Conservation (phyloP, 2,329 filamentous ascomycete species). For the Fusarium sulawesiense region DNA sequence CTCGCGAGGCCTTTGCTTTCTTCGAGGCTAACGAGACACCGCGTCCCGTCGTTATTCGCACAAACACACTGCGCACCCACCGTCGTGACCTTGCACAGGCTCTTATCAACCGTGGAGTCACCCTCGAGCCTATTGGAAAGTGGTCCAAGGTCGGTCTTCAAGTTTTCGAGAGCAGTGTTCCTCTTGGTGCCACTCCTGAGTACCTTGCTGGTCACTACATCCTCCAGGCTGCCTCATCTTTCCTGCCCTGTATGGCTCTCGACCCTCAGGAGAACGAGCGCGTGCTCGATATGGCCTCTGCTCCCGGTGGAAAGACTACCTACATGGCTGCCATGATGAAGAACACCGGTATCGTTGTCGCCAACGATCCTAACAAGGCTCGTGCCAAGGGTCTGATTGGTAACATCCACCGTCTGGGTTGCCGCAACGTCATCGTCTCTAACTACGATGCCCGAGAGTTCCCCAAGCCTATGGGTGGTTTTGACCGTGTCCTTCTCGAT, state of each 20-base stretch:
- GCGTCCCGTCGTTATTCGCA: constrained; percentile 93
- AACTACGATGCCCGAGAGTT: constrained; percentile 96
- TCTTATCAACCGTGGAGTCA: constrained; percentile 95
- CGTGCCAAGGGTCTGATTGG: constrained; percentile 97
- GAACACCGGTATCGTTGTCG: constrained; percentile 94
- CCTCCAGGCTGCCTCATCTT: constrained; percentile 94
- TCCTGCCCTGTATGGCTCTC: constrained; percentile 96
- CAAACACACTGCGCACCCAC: constrained; percentile 88
- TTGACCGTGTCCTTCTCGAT: constrained; percentile 93
- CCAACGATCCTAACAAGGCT: constrained; percentile 94
- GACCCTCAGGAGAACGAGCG: constrained; percentile 94
- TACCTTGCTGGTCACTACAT: constrained; percentile 99
- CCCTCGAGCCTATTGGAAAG: constrained; percentile 95
- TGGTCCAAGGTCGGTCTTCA: constrained; percentile 99
- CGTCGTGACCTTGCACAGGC: constrained; percentile 87
- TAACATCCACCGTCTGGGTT: constrained; percentile 94
- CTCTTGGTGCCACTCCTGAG: constrained; percentile 94
- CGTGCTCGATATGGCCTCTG: constrained; percentile 92
- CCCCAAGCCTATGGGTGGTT: constrained; percentile 92
- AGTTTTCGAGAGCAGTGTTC: constrained; percentile 88
- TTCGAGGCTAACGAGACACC: constrained; percentile 98
- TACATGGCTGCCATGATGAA: constrained; percentile 96
- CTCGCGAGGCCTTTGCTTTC: constrained; percentile 95
- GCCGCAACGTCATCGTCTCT: constrained; percentile 93
- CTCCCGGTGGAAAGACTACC: constrained; percentile 95